Evolutionary conservation across 2,329 filamentous ascomycete genomes (phyloP), one percentile per base, ranked within the genome.

Genomic region (Colletotrichum chrysophilum): DNA sequence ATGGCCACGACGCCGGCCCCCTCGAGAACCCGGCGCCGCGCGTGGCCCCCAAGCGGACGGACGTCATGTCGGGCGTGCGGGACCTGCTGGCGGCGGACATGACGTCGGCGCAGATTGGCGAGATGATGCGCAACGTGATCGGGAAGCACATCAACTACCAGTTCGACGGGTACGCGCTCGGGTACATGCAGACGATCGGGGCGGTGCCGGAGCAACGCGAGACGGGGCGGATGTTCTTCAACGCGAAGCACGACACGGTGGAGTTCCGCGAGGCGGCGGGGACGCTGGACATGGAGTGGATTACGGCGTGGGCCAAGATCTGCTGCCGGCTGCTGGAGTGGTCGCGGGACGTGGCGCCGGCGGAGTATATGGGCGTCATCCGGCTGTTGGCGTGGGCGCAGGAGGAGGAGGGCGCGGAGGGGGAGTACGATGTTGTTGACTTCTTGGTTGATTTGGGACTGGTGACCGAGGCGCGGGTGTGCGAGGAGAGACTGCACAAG

Each of bases 211-310:
- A 30, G 5, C 16, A 24, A 18, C 58, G 24, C 74, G 24, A 71
- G 76, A 10, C 14, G 4, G 28, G 13, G 7, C 21, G 48, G 14
- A 24, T 64, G 55, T 58, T 13, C n/a, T 13, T 8, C 21, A 36
- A 28, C 21, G 32, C 24, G 56, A 70, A 58, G 58, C 24, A 7
- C 7, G 70, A 68, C 56, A 83, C 82, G 13, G 24, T 87, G 61
- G 85, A 87, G 80, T 83, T 84, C 66, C 84, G 86, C 60, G 82
- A 84, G 76, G 85, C 82, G 0, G 77, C 70, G 8, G 84, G 84
- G 1, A 80, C 81, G 4, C 71, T 87, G 16, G 80, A 85, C 55
- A 76, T 82, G 10, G 78, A 79, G 5, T 86, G 83, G 83, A 78
- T 86, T 28, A 66, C 70, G 2, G 76, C 71, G 4, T 87, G 85